phyloP scores from a whole-genome alignment of 2,329 filamentous ascomycete species.

The Cladosporium sp. region DNA sequence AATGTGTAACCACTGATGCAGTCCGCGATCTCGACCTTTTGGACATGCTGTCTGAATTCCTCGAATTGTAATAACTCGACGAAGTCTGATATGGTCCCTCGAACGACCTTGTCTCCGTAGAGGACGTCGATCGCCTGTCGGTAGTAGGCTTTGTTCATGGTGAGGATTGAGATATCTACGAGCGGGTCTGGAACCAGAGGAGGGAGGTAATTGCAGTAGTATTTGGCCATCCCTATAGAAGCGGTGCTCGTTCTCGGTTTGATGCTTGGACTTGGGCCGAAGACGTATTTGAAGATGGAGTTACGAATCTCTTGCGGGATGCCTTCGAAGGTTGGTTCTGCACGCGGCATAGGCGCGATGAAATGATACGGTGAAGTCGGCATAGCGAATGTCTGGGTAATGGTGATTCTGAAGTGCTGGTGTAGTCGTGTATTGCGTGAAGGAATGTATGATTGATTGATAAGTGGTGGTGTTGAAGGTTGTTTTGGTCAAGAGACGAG shows the following conservation, averaged over 20 bases:
- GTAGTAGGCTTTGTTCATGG: constrained; percentile 12
- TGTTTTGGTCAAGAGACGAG: no score
- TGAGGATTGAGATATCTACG: constrained; percentile 9
- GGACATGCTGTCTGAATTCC: not conserved
- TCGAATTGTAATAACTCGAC: not conserved
- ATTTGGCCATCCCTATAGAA: not conserved
- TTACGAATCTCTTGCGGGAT: constrained; percentile 2
- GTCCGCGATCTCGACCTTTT: not conserved
- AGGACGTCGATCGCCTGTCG: constrained; percentile 14
- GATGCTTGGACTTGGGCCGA: not conserved
- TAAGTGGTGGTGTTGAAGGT: no score
- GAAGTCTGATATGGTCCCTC: not conserved
- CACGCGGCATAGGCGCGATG: no score
- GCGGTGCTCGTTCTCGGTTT: not conserved
- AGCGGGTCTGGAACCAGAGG: not conserved
- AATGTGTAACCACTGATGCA: not conserved
- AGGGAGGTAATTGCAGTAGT: not conserved
- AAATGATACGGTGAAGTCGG: no score
- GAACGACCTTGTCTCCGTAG: constrained; percentile 13
- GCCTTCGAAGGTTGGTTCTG: no score
- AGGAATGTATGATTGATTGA: no score
- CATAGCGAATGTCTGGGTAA: no score
- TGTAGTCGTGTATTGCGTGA: no score
- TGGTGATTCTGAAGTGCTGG: no score
- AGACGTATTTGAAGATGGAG: not conserved